Conservation (phyloP, 306 rosid species). For the Calophaca sinica region DNA sequence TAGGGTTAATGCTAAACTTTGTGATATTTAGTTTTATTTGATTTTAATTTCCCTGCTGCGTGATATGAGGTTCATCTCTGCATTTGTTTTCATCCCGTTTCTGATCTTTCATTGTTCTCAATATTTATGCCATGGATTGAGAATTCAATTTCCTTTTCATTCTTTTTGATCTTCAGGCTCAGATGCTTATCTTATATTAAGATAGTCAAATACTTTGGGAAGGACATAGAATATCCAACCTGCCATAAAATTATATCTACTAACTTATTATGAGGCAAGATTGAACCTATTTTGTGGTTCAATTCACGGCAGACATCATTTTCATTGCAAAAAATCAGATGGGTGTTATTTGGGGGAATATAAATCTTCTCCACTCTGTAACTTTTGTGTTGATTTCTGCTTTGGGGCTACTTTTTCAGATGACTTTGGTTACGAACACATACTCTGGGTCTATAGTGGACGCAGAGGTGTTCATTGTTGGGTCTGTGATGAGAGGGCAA, state of each 20-base stretch:
- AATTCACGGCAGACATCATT: neutral
- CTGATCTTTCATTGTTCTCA: neutral
- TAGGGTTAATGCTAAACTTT: neutral
- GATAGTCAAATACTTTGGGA: neutral
- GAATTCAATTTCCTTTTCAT: neutral
- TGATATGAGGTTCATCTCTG: neutral
- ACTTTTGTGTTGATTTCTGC: constrained; percentile 29
- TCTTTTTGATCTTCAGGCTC: neutral
- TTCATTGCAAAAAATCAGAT: constrained; percentile 11
- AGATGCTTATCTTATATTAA: neutral
- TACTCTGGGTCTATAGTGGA: constrained; percentile 96
- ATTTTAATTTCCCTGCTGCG: neutral
- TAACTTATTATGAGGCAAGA: neutral
- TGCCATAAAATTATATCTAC: neutral
- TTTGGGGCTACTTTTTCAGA: constrained; percentile 54
- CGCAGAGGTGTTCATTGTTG: constrained; percentile 96
- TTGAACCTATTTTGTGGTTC: constrained; percentile 11
- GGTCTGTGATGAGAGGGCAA: constrained; percentile 92
- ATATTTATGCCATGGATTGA: neutral
- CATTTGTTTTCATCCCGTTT: neutral
- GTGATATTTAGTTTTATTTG: constrained; percentile 3
- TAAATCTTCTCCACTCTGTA: constrained; percentile 4
- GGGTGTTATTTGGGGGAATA: neutral
- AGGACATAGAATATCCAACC: neutral
- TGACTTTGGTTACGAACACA: constrained; percentile 89